Evolutionary conservation across 768 basidiomycete species (phyloP), one percentile per base, ranked within the genome.

Genomic region (Termitomyces sp.): DNA sequence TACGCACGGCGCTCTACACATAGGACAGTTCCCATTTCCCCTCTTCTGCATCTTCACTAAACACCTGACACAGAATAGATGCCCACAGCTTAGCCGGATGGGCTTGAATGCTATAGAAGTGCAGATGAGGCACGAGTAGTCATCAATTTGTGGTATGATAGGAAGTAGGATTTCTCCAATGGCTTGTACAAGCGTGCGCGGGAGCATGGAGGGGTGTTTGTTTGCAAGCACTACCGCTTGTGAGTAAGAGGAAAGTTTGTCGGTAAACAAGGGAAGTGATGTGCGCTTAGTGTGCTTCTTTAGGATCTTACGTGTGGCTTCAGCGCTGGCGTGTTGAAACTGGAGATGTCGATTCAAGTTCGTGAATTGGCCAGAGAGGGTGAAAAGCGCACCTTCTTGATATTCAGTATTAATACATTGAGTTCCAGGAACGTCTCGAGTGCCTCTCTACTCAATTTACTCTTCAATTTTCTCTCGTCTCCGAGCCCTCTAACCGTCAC

Each of bases 251-350:
- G 64, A 55, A 52, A 50, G 52, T 3, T 55, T 67, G 57, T 59
- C 63, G 12, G 59, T 58, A 1, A 86, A 78, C 61, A 88, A 76
- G 1, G 90, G 87, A 9, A 98, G 74, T 0, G 89, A 84, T 0
- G 94, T 96, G 3, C 91, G 85, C 67, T 96, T 96, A 30, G 90
- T 80, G 66, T 95, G 94, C 67, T 97, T 97, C 78, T 96, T 96
- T 51, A 96, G 80, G 57, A 94, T 94, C 73, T 97, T 97, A 37
- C 93, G 83, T 2, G 87, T 89, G 1, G 94, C 94, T 69, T 96
- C 93, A 7, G 86, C 78, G 65, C 92, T 96, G 7, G 91, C 93
- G 40, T 79, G 66, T 64, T 93, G 87, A 66, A 94, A 91, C 88
- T 89, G 56, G 3, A 33, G 23, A 28, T 1, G 6, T 51, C 17